Percentiles rank a stretch among this genome's conserved stretches.
Evolutionary conservation across 1,284 basidiomycete species (phyloP).

Genomic region (Fomes fomentarius): DNA sequence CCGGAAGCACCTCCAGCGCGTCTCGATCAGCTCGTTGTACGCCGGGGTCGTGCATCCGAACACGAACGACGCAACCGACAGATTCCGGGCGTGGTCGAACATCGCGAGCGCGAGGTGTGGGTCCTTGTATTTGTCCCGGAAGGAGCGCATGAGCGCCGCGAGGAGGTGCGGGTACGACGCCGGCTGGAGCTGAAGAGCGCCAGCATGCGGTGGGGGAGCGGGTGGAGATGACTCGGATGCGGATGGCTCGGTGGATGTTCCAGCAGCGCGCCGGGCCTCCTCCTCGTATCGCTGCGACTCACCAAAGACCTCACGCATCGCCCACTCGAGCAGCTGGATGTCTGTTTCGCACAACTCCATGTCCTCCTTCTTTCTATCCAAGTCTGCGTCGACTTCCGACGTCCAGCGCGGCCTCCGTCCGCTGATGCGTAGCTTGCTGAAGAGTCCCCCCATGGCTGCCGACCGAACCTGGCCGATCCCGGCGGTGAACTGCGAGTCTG

Average conservation of each 20-base stretch:
- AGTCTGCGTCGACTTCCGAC: constrained; percentile 52
- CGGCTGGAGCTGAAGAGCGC: constrained; percentile 45
- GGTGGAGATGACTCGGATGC: constrained; percentile 30
- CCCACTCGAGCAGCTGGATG: constrained; percentile 78
- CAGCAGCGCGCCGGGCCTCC: constrained; percentile 41
- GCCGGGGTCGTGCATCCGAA: constrained; percentile 84
- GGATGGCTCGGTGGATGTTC: neutral
- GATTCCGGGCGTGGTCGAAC: constrained; percentile 75
- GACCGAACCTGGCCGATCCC: constrained; percentile 17
- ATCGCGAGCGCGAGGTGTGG: constrained; percentile 84
- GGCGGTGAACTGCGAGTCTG: constrained; percentile 8
- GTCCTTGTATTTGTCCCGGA: constrained; percentile 76
- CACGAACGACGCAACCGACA: constrained; percentile 79
- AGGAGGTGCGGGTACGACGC: constrained; percentile 76
- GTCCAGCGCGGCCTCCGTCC: constrained; percentile 54
- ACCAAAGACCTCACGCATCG: constrained; percentile 69
- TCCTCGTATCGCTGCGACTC: constrained; percentile 54
- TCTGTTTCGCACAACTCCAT: constrained; percentile 75
- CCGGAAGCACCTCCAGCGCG: constrained; percentile 80
- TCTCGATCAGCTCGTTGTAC: constrained; percentile 85
- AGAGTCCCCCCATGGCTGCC: constrained; percentile 31
- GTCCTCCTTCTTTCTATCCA: constrained; percentile 79
- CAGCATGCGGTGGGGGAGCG: neutral
- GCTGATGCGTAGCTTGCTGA: constrained; percentile 50
- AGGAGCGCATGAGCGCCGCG: constrained; percentile 72